Evolutionary conservation across 305 asterid species (phyloP), one percentile per base, ranked within the genome.

Genomic region (Fraxinus xanthoxyloides): DNA sequence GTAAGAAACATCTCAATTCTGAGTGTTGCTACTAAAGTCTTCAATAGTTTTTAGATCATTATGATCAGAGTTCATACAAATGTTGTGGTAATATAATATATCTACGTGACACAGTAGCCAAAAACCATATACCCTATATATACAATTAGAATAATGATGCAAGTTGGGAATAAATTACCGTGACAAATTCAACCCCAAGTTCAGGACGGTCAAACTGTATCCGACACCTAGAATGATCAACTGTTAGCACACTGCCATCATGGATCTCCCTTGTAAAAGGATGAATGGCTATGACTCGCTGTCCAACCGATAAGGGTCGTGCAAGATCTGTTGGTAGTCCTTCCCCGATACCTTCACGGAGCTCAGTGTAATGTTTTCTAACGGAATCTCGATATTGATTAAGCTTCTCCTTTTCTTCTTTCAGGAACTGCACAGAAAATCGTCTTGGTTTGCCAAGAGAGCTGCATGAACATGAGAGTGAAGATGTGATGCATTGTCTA

Each of bases 401-500:
- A 85, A 94, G 99, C 89, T 96, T 96, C 90, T 93, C 95, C 73
- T 91, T 96, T 88, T 96, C 99, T 93, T 96, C 99, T 88, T 88
- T 91, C 89, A 93, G 89, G 87, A 96, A 96, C 79, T 96, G 97
- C 90, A 87, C 91, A 65, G 99, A 96, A 89, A 96, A 94, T 82
- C 98, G 90, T 26, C 99, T 92, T 43, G 98, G 98, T 88, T 90
- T 94, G 75, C 99, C 98, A 61, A 94, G 97, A 73, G 99, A 96
- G 87, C 99, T 94, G 96, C 77, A 83, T 81, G 69, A 77, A 80
- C 78, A 75, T 2, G 48, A 28, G 77, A 82, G 56, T 69, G 35
- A 17, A 75, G 48, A 23, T n/a, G 75, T 77, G 54, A 82, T 43
- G 67, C 30, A 43, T 79, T 61, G 28, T 59, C 69, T 19, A 23